phyloP scores from a whole-genome alignment of 176 grass and related monocot species.

The Hordeum marinum region DNA sequence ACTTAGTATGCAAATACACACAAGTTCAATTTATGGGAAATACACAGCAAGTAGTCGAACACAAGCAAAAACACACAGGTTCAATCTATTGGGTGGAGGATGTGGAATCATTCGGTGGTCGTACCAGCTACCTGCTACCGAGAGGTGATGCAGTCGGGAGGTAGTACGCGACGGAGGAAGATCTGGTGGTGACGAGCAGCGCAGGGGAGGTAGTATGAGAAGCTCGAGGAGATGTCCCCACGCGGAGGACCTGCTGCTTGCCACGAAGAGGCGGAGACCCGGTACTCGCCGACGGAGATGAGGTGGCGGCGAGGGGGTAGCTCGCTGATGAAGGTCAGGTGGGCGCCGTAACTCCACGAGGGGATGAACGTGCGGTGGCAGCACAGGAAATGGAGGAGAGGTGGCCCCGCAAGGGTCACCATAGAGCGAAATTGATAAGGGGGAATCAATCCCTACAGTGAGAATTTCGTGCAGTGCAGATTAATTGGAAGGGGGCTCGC shows the following conservation, averaged over 20 bases:
- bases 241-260: not conserved
- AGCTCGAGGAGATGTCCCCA: not conserved
- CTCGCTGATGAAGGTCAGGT: not conserved
- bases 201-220: not conserved
- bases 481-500: no score
- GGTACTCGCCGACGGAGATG: not conserved
- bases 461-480: no score
- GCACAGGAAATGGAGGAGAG: not conserved
- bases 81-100: not conserved
- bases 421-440: no score
- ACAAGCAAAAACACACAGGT: not conserved
- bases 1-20: not conserved
- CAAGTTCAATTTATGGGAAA: not conserved
- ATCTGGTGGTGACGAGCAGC: not conserved
- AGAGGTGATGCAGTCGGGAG: not conserved
- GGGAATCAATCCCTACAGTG: no score
- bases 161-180: not conserved
- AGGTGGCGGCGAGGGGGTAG: not conserved
- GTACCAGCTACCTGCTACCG: not conserved
- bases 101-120: not conserved
- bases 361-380: not conserved
- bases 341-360: not conserved
- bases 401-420: not conserved
- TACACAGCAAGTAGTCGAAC: not conserved
- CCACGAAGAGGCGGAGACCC: not conserved